Evolutionary conservation across 306 rosid genomes (phyloP), one percentile per base, ranked within the genome.

Genomic region (Oemleria cerasiformis): DNA sequence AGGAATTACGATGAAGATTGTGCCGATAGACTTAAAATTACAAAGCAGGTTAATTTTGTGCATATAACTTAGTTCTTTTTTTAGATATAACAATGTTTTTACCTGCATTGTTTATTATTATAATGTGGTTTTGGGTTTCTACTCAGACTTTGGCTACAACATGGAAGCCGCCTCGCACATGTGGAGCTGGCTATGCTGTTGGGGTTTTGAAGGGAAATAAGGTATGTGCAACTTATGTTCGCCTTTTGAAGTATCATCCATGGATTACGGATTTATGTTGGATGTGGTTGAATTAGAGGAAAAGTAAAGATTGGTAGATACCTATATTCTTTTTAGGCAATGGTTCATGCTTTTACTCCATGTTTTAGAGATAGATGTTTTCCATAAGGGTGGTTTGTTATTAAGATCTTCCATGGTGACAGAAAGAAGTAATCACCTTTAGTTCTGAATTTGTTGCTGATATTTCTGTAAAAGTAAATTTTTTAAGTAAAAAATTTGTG

Each of bases 131-230:
- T 67, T 17, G 25, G 71, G 63, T 54, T 80, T 74, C 68, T 79
- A 40, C 75, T 75, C 78, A 94, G 98, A 91, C 98, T 74, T 77
- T 94, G 85, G 68, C 77, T 21, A 82, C 91, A 36, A 54, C 74
- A 5, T 94, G 98, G 98, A 81, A 73, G 79, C 91, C 89, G 25
- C 85, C 88, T 56, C 54, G 34, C 71, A 77, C 87, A 13, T 76
- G 83, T 30, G 55, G 55, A 49, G 16, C 19, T 62, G 85, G 95
- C 54, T 86, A 84, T 81, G 90, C 90, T 57, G 85, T 85, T 66
- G 98, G 97, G 70, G 73, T 94, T 74, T 88, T 87, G 75, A 86
- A 41, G 87, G 95, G 90, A 38, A 79, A 94, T 75, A 85, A 89
- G 96, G 98, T 94, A 79, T 21, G 77, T 65, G 21, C 9, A 38